A percentile compares a stretch with the other conserved stretches of the same genome.
These are phyloP conservation scores for Colletotrichum orchidophilum DNA, from an alignment of 2,329 filamentous ascomycete species.

Conservation along the genomic window DNA sequence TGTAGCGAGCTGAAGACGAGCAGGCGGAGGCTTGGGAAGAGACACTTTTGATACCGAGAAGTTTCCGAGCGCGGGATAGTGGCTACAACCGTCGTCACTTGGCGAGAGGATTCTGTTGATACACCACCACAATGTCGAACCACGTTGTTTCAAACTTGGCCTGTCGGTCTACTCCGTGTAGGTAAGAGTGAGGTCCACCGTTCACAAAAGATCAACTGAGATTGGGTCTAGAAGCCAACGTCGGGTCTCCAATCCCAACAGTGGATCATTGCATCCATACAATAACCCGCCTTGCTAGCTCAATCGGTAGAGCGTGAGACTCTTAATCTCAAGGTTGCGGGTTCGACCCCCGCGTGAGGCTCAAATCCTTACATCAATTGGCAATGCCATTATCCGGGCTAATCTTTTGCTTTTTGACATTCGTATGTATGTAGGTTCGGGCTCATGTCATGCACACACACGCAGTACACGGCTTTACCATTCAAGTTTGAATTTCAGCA, in stretches of 20 bases:
- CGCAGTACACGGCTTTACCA: too few species aligned
- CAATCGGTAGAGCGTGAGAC: constrained; percentile 80
- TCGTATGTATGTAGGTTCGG: too few species aligned
- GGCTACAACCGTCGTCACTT: not conserved
- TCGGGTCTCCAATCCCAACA: fast-evolving
- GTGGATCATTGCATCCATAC: not conserved
- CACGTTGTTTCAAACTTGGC: not conserved
- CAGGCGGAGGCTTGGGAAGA: not conserved
- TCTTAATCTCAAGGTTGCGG: constrained; percentile 56
- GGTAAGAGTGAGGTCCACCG: not conserved
- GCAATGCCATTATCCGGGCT: not conserved
- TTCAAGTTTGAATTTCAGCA: too few species aligned
- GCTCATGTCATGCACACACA: too few species aligned
- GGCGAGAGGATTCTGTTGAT: not conserved
- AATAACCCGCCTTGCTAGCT: constrained; percentile 57
- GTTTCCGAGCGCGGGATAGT: constrained; percentile 7
- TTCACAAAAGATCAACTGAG: not conserved
- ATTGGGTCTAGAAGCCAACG: not conserved
- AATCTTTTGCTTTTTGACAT: not conserved
- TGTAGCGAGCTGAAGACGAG: not conserved
- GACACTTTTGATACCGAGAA: not conserved
- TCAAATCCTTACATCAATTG: constrained; percentile 35
- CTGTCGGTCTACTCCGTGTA: not conserved
- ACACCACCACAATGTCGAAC: not conserved
- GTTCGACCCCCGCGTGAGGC: constrained; percentile 40